A percentile compares a stretch with the other conserved stretches of the same genome.
These are phyloP conservation scores for Croton setiger DNA, from an alignment of 441 rosid genomes.

Conservation along the genomic window DNA sequence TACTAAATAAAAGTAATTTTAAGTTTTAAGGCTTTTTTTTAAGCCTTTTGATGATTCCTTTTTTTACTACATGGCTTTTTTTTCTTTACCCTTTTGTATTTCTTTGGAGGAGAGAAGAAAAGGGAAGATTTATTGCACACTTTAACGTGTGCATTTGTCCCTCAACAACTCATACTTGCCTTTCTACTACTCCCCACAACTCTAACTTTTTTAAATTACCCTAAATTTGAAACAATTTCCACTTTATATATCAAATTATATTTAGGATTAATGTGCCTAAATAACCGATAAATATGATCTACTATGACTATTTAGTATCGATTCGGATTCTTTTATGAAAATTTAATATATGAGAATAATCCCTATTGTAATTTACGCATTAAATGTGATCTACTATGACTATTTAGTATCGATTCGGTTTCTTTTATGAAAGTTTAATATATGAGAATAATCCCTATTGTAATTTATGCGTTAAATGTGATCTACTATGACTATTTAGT, in stretches of 20 bases:
- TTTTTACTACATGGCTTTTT: not conserved
- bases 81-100: constrained; percentile 12
- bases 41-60: constrained; percentile 9
- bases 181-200: constrained; percentile 16
- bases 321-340: too few species aligned
- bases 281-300: too few species aligned
- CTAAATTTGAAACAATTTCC: not conserved
- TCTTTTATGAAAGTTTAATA: too few species aligned
- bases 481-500: too few species aligned
- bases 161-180: constrained; percentile 32
- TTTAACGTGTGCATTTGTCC: constrained; percentile 40
- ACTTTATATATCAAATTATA: not conserved
- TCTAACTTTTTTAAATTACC: not conserved
- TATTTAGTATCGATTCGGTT: too few species aligned
- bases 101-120: constrained; percentile 28
- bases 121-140: constrained; percentile 31
- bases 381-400: too few species aligned
- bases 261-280: too few species aligned
- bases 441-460: too few species aligned
- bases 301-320: too few species aligned
- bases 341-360: too few species aligned
- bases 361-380: too few species aligned
- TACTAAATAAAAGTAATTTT: constrained; percentile 26
- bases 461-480: too few species aligned
- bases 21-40: constrained; percentile 19